Percentiles rank a stretch among this genome's conserved stretches.
Conservation (phyloP, 78 protist genomes). For the Dictyostelium discoideum region DNA sequence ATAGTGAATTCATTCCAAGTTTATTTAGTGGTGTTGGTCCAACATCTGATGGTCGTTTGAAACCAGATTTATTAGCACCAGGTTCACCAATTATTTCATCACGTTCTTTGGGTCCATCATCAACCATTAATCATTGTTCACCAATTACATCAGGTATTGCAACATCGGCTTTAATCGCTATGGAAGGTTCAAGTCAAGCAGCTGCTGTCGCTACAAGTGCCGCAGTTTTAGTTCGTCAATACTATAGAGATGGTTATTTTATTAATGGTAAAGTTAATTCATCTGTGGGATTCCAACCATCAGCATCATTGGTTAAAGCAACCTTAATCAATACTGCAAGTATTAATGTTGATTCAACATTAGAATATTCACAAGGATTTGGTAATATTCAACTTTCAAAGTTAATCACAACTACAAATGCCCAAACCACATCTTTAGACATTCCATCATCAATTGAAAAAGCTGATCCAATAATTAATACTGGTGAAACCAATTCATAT, state of each 20-base stretch:
- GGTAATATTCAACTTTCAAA: neutral
- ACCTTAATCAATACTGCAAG: slow-evolving; percentile 28
- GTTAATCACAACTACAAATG: neutral
- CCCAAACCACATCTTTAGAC: neutral
- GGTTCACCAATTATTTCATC: slow-evolving; percentile 52
- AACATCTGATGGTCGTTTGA: slow-evolving; percentile 47
- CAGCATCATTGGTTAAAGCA: slow-evolving; percentile 29
- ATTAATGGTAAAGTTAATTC: neutral
- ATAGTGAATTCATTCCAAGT: neutral
- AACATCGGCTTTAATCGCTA: neutral
- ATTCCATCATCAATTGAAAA: neutral
- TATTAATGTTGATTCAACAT: neutral
- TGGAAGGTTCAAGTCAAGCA: slow-evolving; percentile 42
- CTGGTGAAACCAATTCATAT: neutral
- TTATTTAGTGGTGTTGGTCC: slow-evolving; percentile 43
- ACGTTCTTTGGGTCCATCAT: neutral
- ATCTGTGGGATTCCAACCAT: neutral
- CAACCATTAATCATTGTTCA: slow-evolving; percentile 10
- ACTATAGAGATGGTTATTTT: slow-evolving; percentile 23
- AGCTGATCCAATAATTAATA: neutral
- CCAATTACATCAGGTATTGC: neutral
- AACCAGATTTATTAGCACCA: slow-evolving; percentile 68
- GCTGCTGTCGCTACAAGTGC: slow-evolving; percentile 12
- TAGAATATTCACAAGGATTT: neutral
- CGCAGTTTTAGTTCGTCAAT: slow-evolving; percentile 36